Evolutionary conservation across 495 filamentous ascomycete species (phyloP), one percentile per base, ranked within the genome.

Genomic region (Trichoderma gamsii): DNA sequence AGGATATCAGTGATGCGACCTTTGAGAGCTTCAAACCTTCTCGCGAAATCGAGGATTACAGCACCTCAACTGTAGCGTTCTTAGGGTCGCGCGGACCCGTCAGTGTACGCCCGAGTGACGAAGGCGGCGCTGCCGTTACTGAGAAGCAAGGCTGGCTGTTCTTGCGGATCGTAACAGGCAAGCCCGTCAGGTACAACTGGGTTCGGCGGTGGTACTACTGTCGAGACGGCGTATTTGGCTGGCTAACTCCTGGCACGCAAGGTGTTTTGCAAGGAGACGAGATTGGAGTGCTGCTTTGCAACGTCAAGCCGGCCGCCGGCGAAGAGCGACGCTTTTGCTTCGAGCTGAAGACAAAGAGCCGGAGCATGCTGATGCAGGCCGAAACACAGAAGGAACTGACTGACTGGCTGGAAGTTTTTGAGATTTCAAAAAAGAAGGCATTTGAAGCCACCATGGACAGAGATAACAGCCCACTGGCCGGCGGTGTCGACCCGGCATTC

Each of bases 141-240:
- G 93, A 96, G 76, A 99, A 97, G 79, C 96, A 98, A 79, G 92
- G 95, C 8, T 99, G 95, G 95, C 76, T 99, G 29, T 92, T 92
- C 75, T 75, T 97, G 72, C 84, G 92, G 65, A 92, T 89, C 0
- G 74, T 93, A 13, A 88, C 90, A 13, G 93, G 93, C 21, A 97
- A 97, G 74, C 94, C 95, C 0, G 89, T 92, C 16, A 82, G 93
- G 70, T 92, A 92, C 1, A 82, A 86, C 21, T 99, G 95, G 95
- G 84, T 94, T 11, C 84, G 92, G 67, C 84, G 93, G 38, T 99
- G 96, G 96, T 97, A 93, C 72, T 98, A 94, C 73, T 86, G 97
- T 65, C 92, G 94, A 69, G 88, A 94, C 73, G 94, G 96, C 43
- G 93, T 98, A 63, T 98, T 98, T 77, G 96, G 95, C 7, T 98